Evolutionary conservation across 176 grass and related monocot genomes (phyloP).

Genomic region (bread wheat (Triticum aestivum)): IWGSC_CS_RefSeq_v2.1 NC_057814.1:161666265-161666764

Average conservation of each 20-base stretch:
- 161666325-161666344: neutral
- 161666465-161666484: slow-evolving; percentile 27
- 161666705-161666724: neutral
- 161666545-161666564: too few relatives aligned
- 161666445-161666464: slow-evolving; percentile 26
- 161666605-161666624: neutral
- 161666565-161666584: neutral
- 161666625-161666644: neutral
- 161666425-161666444: neutral
- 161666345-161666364: slow-evolving; percentile 4
- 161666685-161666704: neutral
- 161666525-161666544: neutral
- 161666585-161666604: neutral
- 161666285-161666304: slow-evolving; percentile 43
- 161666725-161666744: too few relatives aligned
- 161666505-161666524: slow-evolving; percentile 32
- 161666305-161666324: slow-evolving; percentile 30
- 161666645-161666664: neutral
- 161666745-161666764: neutral
- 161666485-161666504: slow-evolving; percentile 27
- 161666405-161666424: neutral
- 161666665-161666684: neutral
- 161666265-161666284: slow-evolving; percentile 8
- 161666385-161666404: slow-evolving; percentile 7
- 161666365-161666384: slow-evolving; percentile 36